A percentile compares a stretch with the other conserved stretches of the same genome.
These are phyloP conservation scores for Ceratobasidium sp. DNA, from an alignment of 1,284 basidiomycete genomes.

Conservation along the genomic window DNA sequence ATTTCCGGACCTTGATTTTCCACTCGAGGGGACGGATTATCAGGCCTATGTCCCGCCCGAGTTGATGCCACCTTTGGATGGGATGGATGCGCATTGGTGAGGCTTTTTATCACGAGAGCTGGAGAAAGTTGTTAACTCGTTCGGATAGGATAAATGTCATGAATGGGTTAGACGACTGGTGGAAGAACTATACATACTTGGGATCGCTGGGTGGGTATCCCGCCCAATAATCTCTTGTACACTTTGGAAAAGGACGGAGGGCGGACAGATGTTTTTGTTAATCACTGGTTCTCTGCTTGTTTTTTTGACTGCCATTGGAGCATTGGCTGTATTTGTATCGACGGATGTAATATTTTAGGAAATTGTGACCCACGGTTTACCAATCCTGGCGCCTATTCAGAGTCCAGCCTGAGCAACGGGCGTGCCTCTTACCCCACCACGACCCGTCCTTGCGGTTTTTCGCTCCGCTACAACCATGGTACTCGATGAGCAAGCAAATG, in stretches of 20 bases:
- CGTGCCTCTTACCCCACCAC: no score
- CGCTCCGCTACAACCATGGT: background rate
- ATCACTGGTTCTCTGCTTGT: background rate
- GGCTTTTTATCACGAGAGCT: background rate
- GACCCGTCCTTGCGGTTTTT: background rate
- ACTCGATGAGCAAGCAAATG: slow-evolving; percentile 1
- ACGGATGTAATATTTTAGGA: background rate
- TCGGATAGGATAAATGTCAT: slow-evolving; percentile 24
- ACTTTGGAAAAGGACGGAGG: background rate
- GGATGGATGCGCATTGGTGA: slow-evolving; percentile 35
- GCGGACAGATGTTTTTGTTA: background rate
- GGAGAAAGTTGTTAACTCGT: background rate
- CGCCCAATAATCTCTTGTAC: background rate
- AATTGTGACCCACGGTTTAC: background rate
- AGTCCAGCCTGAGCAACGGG: background rate
- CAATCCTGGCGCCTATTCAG: background rate
- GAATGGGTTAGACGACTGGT: slow-evolving; percentile 34
- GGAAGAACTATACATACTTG: slow-evolving; percentile 35
- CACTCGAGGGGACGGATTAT: slow-evolving; percentile 24
- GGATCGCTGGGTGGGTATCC: slow-evolving; percentile 26
- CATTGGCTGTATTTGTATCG: background rate
- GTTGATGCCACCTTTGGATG: slow-evolving; percentile 32
- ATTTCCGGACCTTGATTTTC: slow-evolving; percentile 19
- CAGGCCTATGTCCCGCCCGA: slow-evolving; percentile 25
- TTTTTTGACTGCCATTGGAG: background rate